These are phyloP conservation scores for Auricularia sp. DNA, from an alignment of 768 basidiomycete genomes.

Conservation along the genomic window DNA sequence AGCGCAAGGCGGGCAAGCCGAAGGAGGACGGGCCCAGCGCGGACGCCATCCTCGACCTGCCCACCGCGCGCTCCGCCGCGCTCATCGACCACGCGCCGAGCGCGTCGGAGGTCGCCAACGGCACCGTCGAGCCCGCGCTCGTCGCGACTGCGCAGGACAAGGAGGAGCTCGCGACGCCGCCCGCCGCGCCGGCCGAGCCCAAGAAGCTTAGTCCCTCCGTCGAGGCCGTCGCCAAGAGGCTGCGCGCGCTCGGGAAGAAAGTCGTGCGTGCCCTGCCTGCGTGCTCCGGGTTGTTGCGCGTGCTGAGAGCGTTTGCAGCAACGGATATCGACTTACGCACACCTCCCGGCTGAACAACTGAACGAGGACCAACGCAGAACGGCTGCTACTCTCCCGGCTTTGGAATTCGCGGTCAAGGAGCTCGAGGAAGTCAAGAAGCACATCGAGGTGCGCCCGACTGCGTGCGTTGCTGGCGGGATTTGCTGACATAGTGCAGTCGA, in stretches of 20 bases:
- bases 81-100: constrained; percentile 44
- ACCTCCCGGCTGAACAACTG: constrained; percentile 58
- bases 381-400: constrained; percentile 58
- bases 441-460: constrained; percentile 52
- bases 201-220: constrained; percentile 57
- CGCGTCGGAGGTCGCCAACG: constrained; percentile 36
- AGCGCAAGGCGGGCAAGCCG: constrained; percentile 48
- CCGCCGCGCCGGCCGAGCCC: constrained; percentile 12
- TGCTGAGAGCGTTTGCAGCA: constrained; percentile 32
- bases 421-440: constrained; percentile 75
- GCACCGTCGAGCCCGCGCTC: constrained; percentile 36
- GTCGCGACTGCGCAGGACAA: constrained; percentile 26
- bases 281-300: neutral
- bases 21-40: constrained; percentile 40
- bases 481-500: constrained; percentile 20
- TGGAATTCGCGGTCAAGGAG: constrained; percentile 76
- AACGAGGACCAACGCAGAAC: constrained; percentile 81
- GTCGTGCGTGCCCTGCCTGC: neutral
- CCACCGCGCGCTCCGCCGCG: constrained; percentile 42
- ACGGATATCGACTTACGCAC: constrained; percentile 62
- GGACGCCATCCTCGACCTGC: constrained; percentile 25
- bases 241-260: neutral
- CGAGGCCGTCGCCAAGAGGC: constrained; percentile 27
- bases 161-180: constrained; percentile 9
- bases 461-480: neutral